Percentiles rank a stretch among this genome's conserved stretches.
These are phyloP conservation scores for Penicillium occitanis DNA, from an alignment of 2,329 filamentous ascomycete genomes.

Conservation along the genomic window DNA sequence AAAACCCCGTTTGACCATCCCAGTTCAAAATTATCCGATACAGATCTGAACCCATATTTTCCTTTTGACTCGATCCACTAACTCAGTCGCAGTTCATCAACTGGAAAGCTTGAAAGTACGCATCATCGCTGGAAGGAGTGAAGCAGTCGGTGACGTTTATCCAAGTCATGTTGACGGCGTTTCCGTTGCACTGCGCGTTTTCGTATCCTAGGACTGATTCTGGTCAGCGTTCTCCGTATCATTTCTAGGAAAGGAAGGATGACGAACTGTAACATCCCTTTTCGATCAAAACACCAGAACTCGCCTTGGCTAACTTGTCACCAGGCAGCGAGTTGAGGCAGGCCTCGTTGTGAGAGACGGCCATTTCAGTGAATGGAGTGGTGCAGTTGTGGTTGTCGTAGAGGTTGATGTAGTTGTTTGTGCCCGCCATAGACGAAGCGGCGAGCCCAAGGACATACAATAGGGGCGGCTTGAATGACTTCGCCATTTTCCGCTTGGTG, in stretches of 20 bases:
- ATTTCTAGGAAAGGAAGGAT: not conserved
- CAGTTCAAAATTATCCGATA: not conserved
- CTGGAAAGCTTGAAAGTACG: conserved; percentile 2
- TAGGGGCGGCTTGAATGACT: not conserved
- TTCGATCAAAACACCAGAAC: not conserved
- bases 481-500: not conserved
- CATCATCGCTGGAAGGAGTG: not conserved
- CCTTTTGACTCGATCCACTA: not conserved
- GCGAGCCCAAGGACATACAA: not conserved
- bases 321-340: not conserved
- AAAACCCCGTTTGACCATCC: not conserved
- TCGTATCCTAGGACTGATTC: conserved; percentile 8
- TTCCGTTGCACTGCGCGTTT: conserved; percentile 3
- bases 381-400: not conserved
- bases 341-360: not conserved
- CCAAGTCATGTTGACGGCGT: not conserved
- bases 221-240: not conserved
- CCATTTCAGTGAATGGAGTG: not conserved
- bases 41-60: no score
- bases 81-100: not conserved
- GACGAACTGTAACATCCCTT: conserved; percentile 7
- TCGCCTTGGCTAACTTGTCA: not conserved
- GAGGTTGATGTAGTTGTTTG: conserved; percentile 14
- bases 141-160: conserved; percentile 1
- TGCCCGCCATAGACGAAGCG: not conserved